Evolutionary conservation across 2,329 filamentous ascomycete genomes (phyloP), one percentile per base, ranked within the genome.

Genomic region (Cyanodermella asteris): DNA sequence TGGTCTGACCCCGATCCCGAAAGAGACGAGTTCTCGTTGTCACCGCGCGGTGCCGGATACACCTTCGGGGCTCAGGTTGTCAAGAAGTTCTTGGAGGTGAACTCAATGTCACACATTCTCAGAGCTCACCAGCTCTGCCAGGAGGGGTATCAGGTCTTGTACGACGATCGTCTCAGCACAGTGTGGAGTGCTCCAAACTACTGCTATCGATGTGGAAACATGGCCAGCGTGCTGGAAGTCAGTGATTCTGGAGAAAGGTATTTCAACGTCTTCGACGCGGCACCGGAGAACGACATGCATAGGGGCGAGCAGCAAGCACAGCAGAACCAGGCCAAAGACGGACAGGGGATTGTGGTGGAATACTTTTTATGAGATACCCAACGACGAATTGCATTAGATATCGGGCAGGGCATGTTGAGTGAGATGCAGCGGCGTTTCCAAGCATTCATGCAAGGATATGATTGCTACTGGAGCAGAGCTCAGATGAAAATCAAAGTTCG

Each of bases 1-100:
- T 97, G 87, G 87, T 91, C 81, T 12, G 87, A 97, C 46, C 87
- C 87, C 0, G 87, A 97, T 45, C 74, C 78, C n/a, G 87, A 97
- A 39, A 67, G 82, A 29, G 87, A 97, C 50, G 87, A 97, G 48
- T 97, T 97, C 51, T 90, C 77, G 5, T 64, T 97, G 10, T 90
- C 77, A 6, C 87, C 87, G 3, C 66, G 87, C 33, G 87, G 87
- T 21, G 87, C 87, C 12, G 87, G 87, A 13, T 97, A 97, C 48
- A 94, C 84, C 0, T 97, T 97, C 45, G 87, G 87, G 28, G 81
- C 82, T 5, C 87, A 94, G 48, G 87, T 97, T 10, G 87, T 97
- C 25, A 90, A 84, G 52, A 97, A 97, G 51, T 97, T 97, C 49
- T 59, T 97, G 16, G 78, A 87, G 38, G 82, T 97, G 39, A 97